Evolutionary conservation across 768 basidiomycete species (phyloP).

Genomic region (Amanita brunnescens): DNA sequence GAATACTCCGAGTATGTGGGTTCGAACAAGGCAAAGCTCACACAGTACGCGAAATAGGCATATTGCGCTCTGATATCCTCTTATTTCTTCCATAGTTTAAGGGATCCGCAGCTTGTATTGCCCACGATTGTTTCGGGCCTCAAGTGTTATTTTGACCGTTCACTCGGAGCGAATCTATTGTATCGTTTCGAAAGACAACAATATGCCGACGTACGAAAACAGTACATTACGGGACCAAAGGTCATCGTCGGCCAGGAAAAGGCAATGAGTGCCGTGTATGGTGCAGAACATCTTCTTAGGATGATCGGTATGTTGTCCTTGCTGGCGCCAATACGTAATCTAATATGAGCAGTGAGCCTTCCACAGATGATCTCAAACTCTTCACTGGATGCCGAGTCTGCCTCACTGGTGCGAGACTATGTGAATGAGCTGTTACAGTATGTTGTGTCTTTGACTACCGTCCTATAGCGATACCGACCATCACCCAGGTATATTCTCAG

Average conservation of each 20-base stretch:
- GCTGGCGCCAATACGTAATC: constrained; percentile 2
- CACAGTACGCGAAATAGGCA: constrained; percentile 29
- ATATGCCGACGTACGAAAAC: constrained; percentile 70
- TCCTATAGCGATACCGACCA: background rate
- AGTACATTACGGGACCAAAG: constrained; percentile 64
- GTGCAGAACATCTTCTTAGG: constrained; percentile 87
- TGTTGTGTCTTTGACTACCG: constrained; percentile 11
- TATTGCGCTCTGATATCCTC: background rate
- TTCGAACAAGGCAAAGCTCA: constrained; percentile 29
- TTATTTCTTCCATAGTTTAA: constrained; percentile 34
- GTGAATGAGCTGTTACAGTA: constrained; percentile 82
- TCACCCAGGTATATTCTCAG: constrained; percentile 63
- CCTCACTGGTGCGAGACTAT: constrained; percentile 77
- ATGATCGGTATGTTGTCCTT: constrained; percentile 63
- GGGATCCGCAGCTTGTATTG: constrained; percentile 60
- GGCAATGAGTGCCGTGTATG: constrained; percentile 87
- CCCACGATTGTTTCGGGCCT: constrained; percentile 82
- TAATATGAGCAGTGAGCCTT: constrained; percentile 60
- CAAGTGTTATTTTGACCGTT: constrained; percentile 88
- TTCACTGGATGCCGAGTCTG: constrained; percentile 84
- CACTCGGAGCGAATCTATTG: constrained; percentile 80
- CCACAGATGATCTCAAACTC: constrained; percentile 87
- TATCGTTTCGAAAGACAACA: constrained; percentile 96
- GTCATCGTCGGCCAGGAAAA: constrained; percentile 63
- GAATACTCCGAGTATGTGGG: constrained; percentile 65